Base-by-base conservation (phyloP, 164 flowering plant species). In the Nymphaea colorata region DNA sequence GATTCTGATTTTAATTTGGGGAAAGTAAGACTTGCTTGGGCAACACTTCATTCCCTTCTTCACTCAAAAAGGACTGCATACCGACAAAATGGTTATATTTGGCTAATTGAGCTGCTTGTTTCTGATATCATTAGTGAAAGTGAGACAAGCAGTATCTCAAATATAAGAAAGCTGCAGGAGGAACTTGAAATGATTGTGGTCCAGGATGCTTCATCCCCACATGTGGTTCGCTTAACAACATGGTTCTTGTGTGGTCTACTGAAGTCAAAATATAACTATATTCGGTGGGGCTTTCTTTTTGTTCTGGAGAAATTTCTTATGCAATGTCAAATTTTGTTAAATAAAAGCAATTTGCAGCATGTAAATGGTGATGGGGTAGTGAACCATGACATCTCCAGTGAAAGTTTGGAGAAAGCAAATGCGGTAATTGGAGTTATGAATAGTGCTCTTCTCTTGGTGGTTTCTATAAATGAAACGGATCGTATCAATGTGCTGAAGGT, bases 401-500 rank as follows among this genome's bases (percentile, higher is more conserved):
- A 75, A 44, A 86, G 82, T 68, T 87, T 92, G 67, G 91, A 83
- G 75, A 90, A 95, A 79, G 98, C 99, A 72, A 90, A 95, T 82
- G 93, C 88, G 36, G 86, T 95, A 69, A 83, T 95, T 68, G 98
- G 86, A 70, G 79, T 91, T 55, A 90, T 95, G 99, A 90, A 87
- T 79, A 81, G 84, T 78, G 96, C 89, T 6, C 74, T 94, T 73
- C 87, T 83, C 43, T 76, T 88, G 85, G 86, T 95, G 71, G 84
- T 75, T 67, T 91, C 90, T 74, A 88, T 81, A 76, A 88, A 86
- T 77, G 99, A 91, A 83, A 95, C 96, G 25, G 96, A 95, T 70
- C 90, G 85, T 59, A 80, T 95, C 76, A 95, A 88, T 75, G 88
- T 92, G 67, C 76, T 95, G 67, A 95, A 95, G 98, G 99, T 94